Percentiles rank a stretch among this genome's conserved stretches.
These are phyloP conservation scores for Gossypium gossypioides DNA, from an alignment of 441 rosid genomes.

Conservation along the genomic window DNA sequence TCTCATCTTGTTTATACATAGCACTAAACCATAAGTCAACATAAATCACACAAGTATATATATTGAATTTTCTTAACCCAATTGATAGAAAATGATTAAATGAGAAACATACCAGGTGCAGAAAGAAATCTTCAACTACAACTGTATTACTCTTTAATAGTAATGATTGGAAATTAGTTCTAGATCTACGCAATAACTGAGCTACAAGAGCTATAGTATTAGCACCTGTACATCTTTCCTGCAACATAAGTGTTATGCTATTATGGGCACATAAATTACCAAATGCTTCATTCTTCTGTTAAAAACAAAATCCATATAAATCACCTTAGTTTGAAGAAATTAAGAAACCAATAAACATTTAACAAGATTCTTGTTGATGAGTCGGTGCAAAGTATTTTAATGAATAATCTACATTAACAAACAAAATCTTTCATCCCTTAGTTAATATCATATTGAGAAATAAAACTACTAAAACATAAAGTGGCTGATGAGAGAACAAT, in stretches of 20 bases:
- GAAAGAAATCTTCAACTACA: constrained; percentile 76
- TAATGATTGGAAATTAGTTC: constrained; percentile 80
- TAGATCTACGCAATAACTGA: constrained; percentile 69
- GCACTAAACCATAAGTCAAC: not conserved
- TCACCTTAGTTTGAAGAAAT: not conserved
- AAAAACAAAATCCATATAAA: constrained; percentile 9
- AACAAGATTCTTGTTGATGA: not conserved
- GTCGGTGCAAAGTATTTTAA: not conserved
- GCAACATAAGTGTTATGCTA: constrained; percentile 31
- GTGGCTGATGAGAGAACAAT: not conserved
- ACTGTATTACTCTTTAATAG: constrained; percentile 63
- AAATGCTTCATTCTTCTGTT: constrained; percentile 10
- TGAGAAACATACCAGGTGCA: constrained; percentile 52
- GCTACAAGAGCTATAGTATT: constrained; percentile 72
- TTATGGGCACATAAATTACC: constrained; percentile 1
- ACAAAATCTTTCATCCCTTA: not conserved
- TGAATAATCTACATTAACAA: not conserved
- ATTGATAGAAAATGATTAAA: constrained; percentile 4
- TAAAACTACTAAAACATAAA: not conserved
- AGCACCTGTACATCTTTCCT: constrained; percentile 91
- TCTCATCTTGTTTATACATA: not conserved
- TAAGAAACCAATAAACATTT: constrained; percentile 3
- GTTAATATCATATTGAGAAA: not conserved
- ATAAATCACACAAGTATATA: not conserved
- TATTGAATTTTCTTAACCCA: not conserved